Evolutionary conservation across 2,329 filamentous ascomycete genomes (phyloP).

Genomic region (Stagonosporopsis rhizophila): DNA sequence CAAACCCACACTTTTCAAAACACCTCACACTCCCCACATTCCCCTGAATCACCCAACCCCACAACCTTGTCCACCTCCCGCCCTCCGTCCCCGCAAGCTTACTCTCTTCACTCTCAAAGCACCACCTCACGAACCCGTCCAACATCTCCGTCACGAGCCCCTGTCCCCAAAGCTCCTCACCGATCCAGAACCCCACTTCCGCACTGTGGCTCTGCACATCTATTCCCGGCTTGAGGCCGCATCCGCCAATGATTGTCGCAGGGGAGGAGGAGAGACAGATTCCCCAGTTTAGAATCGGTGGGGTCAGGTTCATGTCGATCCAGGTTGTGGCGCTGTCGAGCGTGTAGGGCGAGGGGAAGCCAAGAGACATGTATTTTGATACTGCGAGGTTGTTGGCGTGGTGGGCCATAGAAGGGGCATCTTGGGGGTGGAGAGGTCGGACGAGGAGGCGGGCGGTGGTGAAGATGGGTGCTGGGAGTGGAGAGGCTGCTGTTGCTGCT

Average conservation of each 20-base stretch:
- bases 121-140: slow-evolving; percentile 45
- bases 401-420: slow-evolving; percentile 34
- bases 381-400: slow-evolving; percentile 44
- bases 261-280: slow-evolving; percentile 25
- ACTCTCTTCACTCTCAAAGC: slow-evolving; percentile 29
- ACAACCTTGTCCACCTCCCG: slow-evolving; percentile 37
- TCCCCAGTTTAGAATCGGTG: slow-evolving; percentile 27
- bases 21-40: slow-evolving; percentile 48
- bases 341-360: slow-evolving; percentile 52
- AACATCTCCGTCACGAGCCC: slow-evolving; percentile 45
- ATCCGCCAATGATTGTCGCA: slow-evolving; percentile 42
- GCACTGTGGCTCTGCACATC: slow-evolving; percentile 49
- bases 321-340: slow-evolving; percentile 40
- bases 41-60: slow-evolving; percentile 34
- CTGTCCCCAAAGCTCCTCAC: slow-evolving; percentile 46
- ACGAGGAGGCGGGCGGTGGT: slow-evolving; percentile 33
- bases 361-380: slow-evolving; percentile 46
- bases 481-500: slow-evolving; percentile 4
- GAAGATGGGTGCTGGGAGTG: slow-evolving; percentile 40
- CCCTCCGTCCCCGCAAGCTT: slow-evolving; percentile 27
- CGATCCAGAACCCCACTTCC: slow-evolving; percentile 55
- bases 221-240: slow-evolving; percentile 47
- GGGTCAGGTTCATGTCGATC: slow-evolving; percentile 40
- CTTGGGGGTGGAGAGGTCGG: slow-evolving; percentile 28
- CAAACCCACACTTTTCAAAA: slow-evolving; percentile 50